phyloP scores from a whole-genome alignment of 2,329 filamentous ascomycete species.

The Stemphylium beticola region DNA sequence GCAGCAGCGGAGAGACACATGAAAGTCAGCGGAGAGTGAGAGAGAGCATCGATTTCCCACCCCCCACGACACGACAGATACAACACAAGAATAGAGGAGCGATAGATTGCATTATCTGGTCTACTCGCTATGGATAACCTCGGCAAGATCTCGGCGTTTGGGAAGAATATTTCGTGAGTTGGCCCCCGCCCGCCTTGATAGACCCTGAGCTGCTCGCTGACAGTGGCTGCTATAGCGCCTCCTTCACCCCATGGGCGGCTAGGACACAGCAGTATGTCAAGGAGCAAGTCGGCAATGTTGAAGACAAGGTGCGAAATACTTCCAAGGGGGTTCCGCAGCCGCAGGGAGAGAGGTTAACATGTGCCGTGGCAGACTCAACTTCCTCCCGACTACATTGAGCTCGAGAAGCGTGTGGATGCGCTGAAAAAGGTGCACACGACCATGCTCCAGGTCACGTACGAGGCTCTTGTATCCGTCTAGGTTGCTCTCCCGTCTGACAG shows the following conservation, averaged over 20 bases:
- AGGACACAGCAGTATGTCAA: slow-evolving; percentile 97
- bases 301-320: slow-evolving; percentile 75
- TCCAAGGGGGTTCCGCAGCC: not conserved
- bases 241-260: slow-evolving; percentile 89
- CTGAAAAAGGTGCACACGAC: slow-evolving; percentile 97
- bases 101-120: slow-evolving; percentile 6
- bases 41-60: slow-evolving; percentile 19
- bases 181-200: slow-evolving; percentile 14
- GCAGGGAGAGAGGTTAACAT: slow-evolving; percentile 27
- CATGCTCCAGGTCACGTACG: slow-evolving; percentile 94
- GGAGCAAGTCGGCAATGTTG: slow-evolving; percentile 92
- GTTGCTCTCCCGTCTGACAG: slow-evolving; percentile 6
- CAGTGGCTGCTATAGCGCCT: slow-evolving; percentile 68
- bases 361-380: slow-evolving; percentile 76
- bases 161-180: slow-evolving; percentile 71
- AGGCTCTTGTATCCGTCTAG: slow-evolving; percentile 1
- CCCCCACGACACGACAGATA: no score
- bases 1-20: slow-evolving; percentile 28
- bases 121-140: slow-evolving; percentile 69
- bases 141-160: slow-evolving; percentile 73
- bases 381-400: slow-evolving; percentile 94
- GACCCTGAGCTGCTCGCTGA: slow-evolving; percentile 27
- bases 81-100: not conserved
- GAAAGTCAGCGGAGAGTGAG: slow-evolving; percentile 26
- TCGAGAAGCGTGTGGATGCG: slow-evolving; percentile 98